These are phyloP conservation scores for Maudiozyma pseudohumilis DNA, from an alignment of 805 yeast species.

Conservation along the genomic window DNA sequence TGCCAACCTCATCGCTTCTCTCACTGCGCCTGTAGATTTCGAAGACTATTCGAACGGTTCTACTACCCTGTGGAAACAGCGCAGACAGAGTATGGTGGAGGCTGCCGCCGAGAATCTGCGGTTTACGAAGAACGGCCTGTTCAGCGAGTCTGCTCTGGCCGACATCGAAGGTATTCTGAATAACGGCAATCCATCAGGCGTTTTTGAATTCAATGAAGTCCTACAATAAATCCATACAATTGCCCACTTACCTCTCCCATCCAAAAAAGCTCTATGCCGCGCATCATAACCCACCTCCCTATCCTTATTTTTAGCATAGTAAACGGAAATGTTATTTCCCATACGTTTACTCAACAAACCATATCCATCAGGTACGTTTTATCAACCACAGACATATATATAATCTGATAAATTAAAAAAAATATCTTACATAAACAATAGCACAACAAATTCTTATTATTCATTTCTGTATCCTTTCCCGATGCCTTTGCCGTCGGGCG, in stretches of 20 bases:
- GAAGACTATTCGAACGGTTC: conserved; percentile 16
- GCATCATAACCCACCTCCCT: too few species aligned
- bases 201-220: conserved; percentile 22
- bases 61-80: conserved; percentile 35
- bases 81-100: conserved; percentile 61
- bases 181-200: conserved; percentile 9
- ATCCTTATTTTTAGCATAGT: too few species aligned
- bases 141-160: conserved; percentile 62
- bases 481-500: background rate
- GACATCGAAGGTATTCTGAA: conserved; percentile 55
- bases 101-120: conserved; percentile 70
- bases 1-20: conserved; percentile 26
- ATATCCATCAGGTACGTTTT: too few species aligned
- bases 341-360: too few species aligned
- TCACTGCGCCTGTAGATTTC: conserved; percentile 28
- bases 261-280: too few species aligned
- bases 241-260: too few species aligned
- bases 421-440: background rate
- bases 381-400: too few species aligned
- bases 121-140: conserved; percentile 65
- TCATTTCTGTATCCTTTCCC: background rate
- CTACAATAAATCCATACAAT: conserved; percentile 12
- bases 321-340: too few species aligned
- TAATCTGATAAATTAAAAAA: background rate
- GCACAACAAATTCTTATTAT: background rate